Conservation (phyloP, 352 stramenopile genomes). For the Globisporangium emineosum region DNA sequence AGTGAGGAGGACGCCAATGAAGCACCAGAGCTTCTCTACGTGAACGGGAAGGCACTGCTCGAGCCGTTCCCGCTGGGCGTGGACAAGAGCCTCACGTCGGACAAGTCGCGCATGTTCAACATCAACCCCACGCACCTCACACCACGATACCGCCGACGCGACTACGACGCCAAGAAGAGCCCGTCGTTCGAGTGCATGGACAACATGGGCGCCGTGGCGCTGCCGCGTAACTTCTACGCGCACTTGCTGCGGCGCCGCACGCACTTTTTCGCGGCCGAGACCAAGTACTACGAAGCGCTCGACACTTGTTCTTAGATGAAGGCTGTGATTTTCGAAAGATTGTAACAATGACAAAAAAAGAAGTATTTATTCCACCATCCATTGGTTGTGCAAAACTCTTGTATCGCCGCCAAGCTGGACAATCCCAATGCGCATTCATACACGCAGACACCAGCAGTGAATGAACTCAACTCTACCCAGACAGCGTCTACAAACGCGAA, state of each 20-base stretch:
- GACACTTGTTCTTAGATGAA: slow-evolving; percentile 9
- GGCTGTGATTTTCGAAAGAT: not conserved
- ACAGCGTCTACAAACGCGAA: slow-evolving; percentile 27
- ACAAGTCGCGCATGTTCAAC: not conserved
- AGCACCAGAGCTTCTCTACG: not conserved
- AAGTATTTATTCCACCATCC: not conserved
- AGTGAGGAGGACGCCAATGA: not conserved
- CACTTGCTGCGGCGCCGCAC: slow-evolving; percentile 35
- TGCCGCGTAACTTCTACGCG: slow-evolving; percentile 38
- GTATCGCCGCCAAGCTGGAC: not conserved
- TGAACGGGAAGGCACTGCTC: not conserved
- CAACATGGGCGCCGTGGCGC: slow-evolving; percentile 27
- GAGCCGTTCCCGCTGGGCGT: not conserved
- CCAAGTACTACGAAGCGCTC: slow-evolving; percentile 36
- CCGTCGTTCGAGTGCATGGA: slow-evolving; percentile 50
- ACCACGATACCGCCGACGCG: slow-evolving; percentile 33
- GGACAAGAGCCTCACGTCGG: not conserved
- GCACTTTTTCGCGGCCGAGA: slow-evolving; percentile 47
- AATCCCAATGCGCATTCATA: not conserved
- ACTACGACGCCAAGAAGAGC: slow-evolving; percentile 32
- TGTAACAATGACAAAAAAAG: not conserved
- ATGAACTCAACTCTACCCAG: not conserved
- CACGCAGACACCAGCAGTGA: not conserved
- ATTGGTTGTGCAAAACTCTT: not conserved
- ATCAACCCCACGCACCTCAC: not conserved